Evolutionary conservation across 2,329 filamentous ascomycete genomes (phyloP), one percentile per base, ranked within the genome.

Genomic region (Ceratocystis albifundus): DNA sequence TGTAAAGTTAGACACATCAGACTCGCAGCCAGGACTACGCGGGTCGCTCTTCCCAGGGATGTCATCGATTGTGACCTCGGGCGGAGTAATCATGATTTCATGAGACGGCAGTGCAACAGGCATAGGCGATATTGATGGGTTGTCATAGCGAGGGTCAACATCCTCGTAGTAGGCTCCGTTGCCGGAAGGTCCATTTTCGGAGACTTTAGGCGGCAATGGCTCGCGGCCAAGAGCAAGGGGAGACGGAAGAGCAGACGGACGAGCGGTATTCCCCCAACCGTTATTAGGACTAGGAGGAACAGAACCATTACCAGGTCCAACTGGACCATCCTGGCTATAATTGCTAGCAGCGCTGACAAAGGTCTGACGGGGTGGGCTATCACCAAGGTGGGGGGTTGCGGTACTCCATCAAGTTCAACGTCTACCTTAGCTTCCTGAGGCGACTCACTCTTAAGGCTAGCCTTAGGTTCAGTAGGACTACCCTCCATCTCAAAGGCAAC

Each of bases 1-100:
- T 1, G 93, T 96, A 76, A 96, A 96, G 71, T 88, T 89, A 59
- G 87, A 93, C 28, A 84, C 82, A 72, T 96, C 90, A 69, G 88
- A 93, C 71, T 86, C 83, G 36, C 86, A 84, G 7, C 66, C 66
- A 41, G 89, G 91, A 71, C 86, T 93, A 71, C 88, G 83, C 59
- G 82, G 76, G 57, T 82, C 81, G 36, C 76, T 72, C 69, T 83
- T 71, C 44, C 69, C 81, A 55, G 82, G 82, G 45, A 87, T 73
- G 69, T 88, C 84, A 69, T 91, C 88, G 70, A 84, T 86, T 17
- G 80, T 80, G 44, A 72, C 72, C 61, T 78, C 76, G 64, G 77
- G 69, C 7, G 73, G 71, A 25, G 73, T 71, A 25, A 68, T 12
- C 41, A 68, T 65, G 8, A 68, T 64, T 2, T 64, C 30, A 48